Base-by-base conservation (phyloP, 805 yeast genomes). In the Spathaspora girioi region DNA sequence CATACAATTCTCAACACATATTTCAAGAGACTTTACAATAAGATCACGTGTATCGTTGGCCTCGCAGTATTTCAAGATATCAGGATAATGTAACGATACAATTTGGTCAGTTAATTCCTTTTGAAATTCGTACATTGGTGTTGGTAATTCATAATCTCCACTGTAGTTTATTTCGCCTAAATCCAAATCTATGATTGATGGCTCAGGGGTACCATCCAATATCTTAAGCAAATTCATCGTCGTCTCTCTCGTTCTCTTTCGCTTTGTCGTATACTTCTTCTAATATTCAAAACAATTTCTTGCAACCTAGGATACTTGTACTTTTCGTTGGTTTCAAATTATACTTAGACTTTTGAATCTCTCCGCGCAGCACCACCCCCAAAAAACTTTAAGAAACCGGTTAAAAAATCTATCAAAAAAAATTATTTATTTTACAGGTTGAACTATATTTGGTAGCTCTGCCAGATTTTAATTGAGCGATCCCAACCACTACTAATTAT, bases 41-140 rank as follows among this genome's bases (percentile, higher is more conserved):
- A 88, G 81, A 14, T 73, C 77, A 5, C 68, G 65, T 41, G 70
- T 68, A 55, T 76, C 78, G 51, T 77, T 70, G 47, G 81, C 73
- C 64, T 90, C 96, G 62, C 89, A 91, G 65, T 86, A 92, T 67
- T 90, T 85, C 59, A 93, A 73, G 52, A 93, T 90, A 63, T 92
- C 98, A 32, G 93, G 83, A 64, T 92, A 93, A 68, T 93, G 98
- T 41, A 91, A 73, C 1, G 96, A 88, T 11, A 93, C 88, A 29
- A 94, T 91, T 64, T 91, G 97, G 66, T 93, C 96, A 10, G 92
- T 89, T 48, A 93, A 75, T 60, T 91, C 94, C 60, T 84, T 86
- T 64, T 93, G 98, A 58, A 88, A 88, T 55, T 87, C 89, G 49
- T 86, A 81, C 83, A 91, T 81, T 2, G 96, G 92, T 6, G 93